These are phyloP conservation scores for Venturia asperata DNA, from an alignment of 2,329 filamentous ascomycete genomes.

Conservation along the genomic window DNA sequence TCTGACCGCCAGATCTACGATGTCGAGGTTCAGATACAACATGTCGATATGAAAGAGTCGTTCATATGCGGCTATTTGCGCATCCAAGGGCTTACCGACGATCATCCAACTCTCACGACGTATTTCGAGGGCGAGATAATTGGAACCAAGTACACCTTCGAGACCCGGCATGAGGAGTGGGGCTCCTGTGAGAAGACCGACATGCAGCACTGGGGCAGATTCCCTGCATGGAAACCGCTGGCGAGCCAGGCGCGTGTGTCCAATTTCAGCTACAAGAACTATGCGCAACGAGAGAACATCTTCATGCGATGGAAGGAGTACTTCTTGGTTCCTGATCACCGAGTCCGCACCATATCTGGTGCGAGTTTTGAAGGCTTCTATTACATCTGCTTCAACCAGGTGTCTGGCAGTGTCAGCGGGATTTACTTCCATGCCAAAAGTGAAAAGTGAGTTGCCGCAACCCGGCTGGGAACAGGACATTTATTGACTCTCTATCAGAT, in stretches of 20 bases:
- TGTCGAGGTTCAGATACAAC: constrained; percentile 93
- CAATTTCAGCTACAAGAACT: constrained; percentile 58
- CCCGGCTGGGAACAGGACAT: background rate
- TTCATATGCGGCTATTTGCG: constrained; percentile 91
- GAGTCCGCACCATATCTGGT: constrained; percentile 81
- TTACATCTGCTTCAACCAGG: constrained; percentile 97
- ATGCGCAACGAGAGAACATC: constrained; percentile 74
- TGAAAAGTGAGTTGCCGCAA: constrained; percentile 68
- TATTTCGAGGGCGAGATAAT: constrained; percentile 99
- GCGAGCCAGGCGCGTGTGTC: constrained; percentile 52
- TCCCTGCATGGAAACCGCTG: constrained; percentile 76
- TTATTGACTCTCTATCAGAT: constrained; percentile 46
- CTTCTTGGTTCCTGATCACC: constrained; percentile 91
- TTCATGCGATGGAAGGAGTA: constrained; percentile 99
- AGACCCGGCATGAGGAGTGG: constrained; percentile 83
- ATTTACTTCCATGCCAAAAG: constrained; percentile 98
- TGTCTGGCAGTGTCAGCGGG: constrained; percentile 75
- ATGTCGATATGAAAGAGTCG: constrained; percentile 89
- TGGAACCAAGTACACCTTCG: constrained; percentile 88
- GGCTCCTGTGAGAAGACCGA: constrained; percentile 88
- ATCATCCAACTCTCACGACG: constrained; percentile 94
- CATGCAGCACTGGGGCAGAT: constrained; percentile 86
- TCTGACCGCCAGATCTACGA: constrained; percentile 91
- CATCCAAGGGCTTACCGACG: constrained; percentile 91
- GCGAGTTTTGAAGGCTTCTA: constrained; percentile 98